Base-by-base conservation (phyloP, 192 early-diverging fungal genomes). In the Chytriomyces sp. region DNA sequence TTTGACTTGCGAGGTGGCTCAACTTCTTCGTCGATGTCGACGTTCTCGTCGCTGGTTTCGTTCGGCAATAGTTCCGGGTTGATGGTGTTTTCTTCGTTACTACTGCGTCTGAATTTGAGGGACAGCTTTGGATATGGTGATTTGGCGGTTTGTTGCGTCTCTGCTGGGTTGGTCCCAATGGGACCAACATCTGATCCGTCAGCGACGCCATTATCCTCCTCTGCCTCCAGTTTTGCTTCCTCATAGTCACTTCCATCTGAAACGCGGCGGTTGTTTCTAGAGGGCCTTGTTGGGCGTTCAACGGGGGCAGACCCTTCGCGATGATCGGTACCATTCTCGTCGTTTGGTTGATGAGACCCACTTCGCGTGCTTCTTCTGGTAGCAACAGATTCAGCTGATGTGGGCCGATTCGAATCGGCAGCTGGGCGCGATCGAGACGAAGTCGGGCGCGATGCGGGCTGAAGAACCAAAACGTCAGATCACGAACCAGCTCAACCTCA, bases 71-170 rank as follows among this genome's bases (percentile, higher is more conserved):
- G n/a, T 12, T 44, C 41, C 8, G n/a, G 8, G 41, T 44, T n/a
- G 8, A n/a, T 8, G 7, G 7, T n/a, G n/a, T 56, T 30, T 8
- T 28, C 34, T 61, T 61, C 59, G 34, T 61, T 33, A 19, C 26
- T 61, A 37, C 38, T 61, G 59, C 32, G 36, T 28, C 36, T 33
- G 22, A 61, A 33, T 61, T 61, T 61, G 7, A 61, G 59, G 38
- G 59, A 61, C 5, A 61, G 32, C 33, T 61, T 61, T 61, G 25
- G 59, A 33, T n/a, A 28, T 58, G 56, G 22, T 58, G 17, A 26
- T 31, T 28, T 36, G 59, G 59, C 33, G n/a, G 54, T n/a, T 49
- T 17, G 41, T 49, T 49, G 41, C 10, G 10, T 49, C 12, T 10
- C 10, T 49, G 10, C 41, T 49, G 10, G 41, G n/a, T 49, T 49